Evolutionary conservation across 1,284 basidiomycete species (phyloP).

Genomic region (Wallemia hederae): DNA sequence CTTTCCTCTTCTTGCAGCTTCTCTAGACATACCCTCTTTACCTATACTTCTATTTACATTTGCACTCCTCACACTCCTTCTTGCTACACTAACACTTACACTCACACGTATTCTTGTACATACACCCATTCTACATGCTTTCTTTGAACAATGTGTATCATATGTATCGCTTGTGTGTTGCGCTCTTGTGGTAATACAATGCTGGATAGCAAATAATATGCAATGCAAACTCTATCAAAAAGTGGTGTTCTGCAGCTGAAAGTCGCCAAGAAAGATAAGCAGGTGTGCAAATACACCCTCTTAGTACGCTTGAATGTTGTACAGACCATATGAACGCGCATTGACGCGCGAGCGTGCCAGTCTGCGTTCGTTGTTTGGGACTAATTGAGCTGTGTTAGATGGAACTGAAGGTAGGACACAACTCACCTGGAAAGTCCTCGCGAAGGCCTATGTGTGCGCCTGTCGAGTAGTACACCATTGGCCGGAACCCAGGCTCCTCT

Average conservation of each 20-base stretch:
- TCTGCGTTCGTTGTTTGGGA: neutral
- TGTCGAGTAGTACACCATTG: constrained; percentile 50
- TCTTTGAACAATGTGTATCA: too few species aligned
- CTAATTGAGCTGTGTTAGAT: neutral
- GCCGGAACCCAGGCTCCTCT: constrained; percentile 44
- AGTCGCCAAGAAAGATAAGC: neutral
- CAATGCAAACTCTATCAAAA: neutral
- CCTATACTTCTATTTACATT: too few species aligned
- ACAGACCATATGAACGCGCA: neutral
- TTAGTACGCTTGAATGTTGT: neutral
- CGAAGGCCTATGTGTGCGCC: constrained; percentile 39
- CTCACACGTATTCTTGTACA: too few species aligned
- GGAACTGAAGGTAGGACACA: neutral
- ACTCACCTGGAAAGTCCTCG: constrained; percentile 35
- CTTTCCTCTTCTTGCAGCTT: too few species aligned
- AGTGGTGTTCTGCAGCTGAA: neutral
- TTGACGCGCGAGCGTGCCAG: neutral
- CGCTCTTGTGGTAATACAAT: too few species aligned
- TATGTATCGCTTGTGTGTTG: too few species aligned
- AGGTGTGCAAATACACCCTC: neutral
- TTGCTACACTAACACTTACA: too few species aligned
- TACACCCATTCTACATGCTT: too few species aligned
- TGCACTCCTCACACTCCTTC: too few species aligned
- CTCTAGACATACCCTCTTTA: too few species aligned
- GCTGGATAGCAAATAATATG: too few species aligned